phyloP scores from a whole-genome alignment of 2,329 filamentous ascomycete genomes.

The Sporothrix schenckii region DNA sequence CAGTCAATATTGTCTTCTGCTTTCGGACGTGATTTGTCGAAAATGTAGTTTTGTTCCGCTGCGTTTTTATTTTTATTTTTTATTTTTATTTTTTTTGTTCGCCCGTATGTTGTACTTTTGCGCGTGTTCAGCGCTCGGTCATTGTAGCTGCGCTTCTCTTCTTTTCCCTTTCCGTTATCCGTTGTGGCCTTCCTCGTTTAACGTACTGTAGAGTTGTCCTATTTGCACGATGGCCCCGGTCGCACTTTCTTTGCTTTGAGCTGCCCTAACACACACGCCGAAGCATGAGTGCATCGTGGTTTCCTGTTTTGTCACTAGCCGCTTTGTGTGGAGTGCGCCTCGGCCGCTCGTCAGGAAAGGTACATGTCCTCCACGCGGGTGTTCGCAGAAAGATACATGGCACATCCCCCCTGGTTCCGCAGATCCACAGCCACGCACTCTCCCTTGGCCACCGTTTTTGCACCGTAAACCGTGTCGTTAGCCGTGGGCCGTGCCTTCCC shows the following conservation, averaged over 20 bases:
- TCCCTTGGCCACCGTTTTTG: constrained; percentile 9
- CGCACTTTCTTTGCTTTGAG: background rate
- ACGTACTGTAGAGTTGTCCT: background rate
- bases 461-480: constrained; percentile 7
- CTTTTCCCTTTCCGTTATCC: background rate
- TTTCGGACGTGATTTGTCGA: constrained; percentile 19
- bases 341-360: background rate
- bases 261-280: background rate
- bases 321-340: constrained; percentile 14
- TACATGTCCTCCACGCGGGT: constrained; percentile 5
- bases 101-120: background rate
- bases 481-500: constrained; percentile 8
- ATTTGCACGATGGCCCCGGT: background rate
- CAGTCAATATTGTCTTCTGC: background rate
- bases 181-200: background rate
- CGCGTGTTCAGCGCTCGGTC: background rate
- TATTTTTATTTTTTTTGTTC: background rate
- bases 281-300: constrained; percentile 7
- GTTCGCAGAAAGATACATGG: constrained; percentile 22
- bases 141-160: background rate
- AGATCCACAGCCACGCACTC: constrained; percentile 33
- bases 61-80: background rate
- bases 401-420: constrained; percentile 25
- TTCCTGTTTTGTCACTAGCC: constrained; percentile 15
- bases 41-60: background rate